Percentiles rank a stretch among this genome's conserved stretches.
Conservation (phyloP, 2,329 filamentous ascomycete species). For the Epicoccum nigrum region DNA sequence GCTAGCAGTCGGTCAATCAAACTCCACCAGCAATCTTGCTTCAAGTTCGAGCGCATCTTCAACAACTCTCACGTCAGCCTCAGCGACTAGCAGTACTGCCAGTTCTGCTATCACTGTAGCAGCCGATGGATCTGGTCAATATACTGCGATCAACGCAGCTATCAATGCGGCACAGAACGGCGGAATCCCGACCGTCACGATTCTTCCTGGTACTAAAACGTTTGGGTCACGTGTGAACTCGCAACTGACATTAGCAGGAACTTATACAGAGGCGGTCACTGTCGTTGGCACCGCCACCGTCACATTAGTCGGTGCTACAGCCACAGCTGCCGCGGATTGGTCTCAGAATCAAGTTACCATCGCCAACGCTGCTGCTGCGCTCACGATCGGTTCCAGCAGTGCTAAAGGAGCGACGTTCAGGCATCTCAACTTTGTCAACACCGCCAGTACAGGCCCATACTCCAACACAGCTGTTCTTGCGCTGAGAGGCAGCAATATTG, state of each 20-base stretch:
- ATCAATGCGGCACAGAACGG: slow-evolving; percentile 52
- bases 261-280: slow-evolving; percentile 53
- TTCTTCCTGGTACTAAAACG: slow-evolving; percentile 52
- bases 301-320: slow-evolving; percentile 48
- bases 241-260: slow-evolving; percentile 21
- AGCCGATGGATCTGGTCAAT: slow-evolving; percentile 53
- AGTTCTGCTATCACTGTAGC: slow-evolving; percentile 52
- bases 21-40: slow-evolving; percentile 10
- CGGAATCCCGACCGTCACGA: slow-evolving; percentile 52
- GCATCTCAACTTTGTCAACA: slow-evolving; percentile 51
- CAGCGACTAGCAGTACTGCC: slow-evolving; percentile 1
- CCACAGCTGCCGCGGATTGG: slow-evolving; percentile 38
- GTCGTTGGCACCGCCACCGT: slow-evolving; percentile 51
- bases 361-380: slow-evolving; percentile 27
- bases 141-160: slow-evolving; percentile 54
- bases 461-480: slow-evolving; percentile 34
- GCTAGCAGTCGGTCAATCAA: slow-evolving; percentile 23
- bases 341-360: slow-evolving; percentile 50
- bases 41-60: slow-evolving; percentile 5
- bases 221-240: too few relatives aligned
- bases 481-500: slow-evolving; percentile 50
- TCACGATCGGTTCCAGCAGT: slow-evolving; percentile 41
- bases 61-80: slow-evolving; percentile 9
- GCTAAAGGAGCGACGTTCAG: slow-evolving; percentile 45
- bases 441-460: slow-evolving; percentile 26